Conservation (phyloP, 2,329 filamentous ascomycete genomes). For the Fusarium coffeatum region DNA sequence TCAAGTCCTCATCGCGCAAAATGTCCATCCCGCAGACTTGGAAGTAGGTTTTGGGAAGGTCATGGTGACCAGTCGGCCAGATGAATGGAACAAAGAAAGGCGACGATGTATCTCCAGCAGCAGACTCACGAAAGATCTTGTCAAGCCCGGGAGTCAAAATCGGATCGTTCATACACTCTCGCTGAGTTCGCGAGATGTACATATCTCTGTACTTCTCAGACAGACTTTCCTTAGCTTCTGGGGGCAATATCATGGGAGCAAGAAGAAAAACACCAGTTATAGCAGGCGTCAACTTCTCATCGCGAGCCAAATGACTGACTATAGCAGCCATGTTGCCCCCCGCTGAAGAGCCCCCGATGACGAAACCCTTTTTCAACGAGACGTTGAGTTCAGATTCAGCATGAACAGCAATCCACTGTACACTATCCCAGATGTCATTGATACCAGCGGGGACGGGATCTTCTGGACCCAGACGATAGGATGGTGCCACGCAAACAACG, state of each 20-base stretch:
- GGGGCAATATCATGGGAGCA: neutral
- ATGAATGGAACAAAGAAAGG: neutral
- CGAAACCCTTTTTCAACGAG: neutral
- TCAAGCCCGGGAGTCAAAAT: neutral
- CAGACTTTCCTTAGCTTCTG: neutral
- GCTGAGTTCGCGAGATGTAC: neutral
- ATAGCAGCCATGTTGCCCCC: conserved; percentile 1
- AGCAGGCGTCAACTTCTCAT: neutral
- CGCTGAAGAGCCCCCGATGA: conserved; percentile 3
- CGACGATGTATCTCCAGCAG: neutral
- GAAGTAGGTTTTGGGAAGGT: neutral
- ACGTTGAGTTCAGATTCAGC: neutral
- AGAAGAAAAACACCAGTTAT: neutral
- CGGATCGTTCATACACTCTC: neutral
- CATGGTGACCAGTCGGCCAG: neutral
- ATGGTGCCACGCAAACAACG: neutral
- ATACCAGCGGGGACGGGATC: conserved; percentile 2
- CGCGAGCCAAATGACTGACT: neutral
- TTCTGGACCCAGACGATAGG: neutral
- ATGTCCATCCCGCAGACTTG: conserved; percentile 10
- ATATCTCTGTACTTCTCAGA: neutral
- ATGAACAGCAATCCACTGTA: neutral
- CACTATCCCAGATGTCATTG: neutral
- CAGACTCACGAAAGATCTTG: neutral
- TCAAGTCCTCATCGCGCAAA: neutral